Percentiles rank a stretch among this genome's conserved stretches.
Conservation (phyloP, 2,329 filamentous ascomycete genomes). For the Claviceps sp. region DNA sequence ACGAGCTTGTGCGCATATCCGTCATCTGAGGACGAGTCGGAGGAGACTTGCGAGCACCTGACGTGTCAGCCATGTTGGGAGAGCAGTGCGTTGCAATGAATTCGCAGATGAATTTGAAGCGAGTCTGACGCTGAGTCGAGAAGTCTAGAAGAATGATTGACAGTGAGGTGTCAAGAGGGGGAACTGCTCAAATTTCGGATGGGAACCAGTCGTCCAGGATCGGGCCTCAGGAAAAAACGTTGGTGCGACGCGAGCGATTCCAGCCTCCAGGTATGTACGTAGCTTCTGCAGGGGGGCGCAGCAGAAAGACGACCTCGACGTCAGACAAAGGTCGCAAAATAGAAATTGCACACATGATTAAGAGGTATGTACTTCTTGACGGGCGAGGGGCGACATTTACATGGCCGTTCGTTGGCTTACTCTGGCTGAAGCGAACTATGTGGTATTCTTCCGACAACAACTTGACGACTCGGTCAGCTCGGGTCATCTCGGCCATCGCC, state of each 20-base stretch:
- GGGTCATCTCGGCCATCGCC: no score
- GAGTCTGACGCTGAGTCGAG: background rate
- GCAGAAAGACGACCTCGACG: background rate
- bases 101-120: background rate
- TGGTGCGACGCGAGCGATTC: slow-evolving; percentile 2
- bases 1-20: slow-evolving; percentile 44
- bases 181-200: background rate
- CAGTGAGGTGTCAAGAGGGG: background rate
- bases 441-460: no score
- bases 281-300: background rate
- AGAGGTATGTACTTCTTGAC: no score
- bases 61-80: slow-evolving; percentile 19
- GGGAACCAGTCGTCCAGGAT: background rate
- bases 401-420: no score
- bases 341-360: no score
- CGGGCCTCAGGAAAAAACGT: background rate
- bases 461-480: no score
- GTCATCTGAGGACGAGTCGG: slow-evolving; percentile 33
- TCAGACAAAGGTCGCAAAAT: no score
- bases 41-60: slow-evolving; percentile 18
- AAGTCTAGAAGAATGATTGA: background rate
- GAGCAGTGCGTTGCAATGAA: background rate
- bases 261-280: background rate
- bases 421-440: no score
- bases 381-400: no score